Evolutionary conservation across 345 rosid species (phyloP), one percentile per base, ranked within the genome.

Genomic region (Isatis tinctoria): DNA sequence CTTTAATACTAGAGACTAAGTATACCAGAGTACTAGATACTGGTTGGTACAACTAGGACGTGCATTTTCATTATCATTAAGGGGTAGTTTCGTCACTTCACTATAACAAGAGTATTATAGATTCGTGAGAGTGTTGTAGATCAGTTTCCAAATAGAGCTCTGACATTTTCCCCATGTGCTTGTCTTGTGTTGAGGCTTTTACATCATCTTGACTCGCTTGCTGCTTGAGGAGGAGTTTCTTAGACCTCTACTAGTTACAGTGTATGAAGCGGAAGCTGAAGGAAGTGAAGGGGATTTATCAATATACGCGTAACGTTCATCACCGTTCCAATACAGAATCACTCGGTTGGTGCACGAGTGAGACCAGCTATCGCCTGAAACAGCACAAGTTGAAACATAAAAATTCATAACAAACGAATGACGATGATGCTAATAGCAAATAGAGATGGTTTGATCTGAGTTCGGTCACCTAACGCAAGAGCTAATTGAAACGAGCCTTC

Each of bases 281-380:
- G 73, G 81, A 47, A 94, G 97, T 36, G 89, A 87, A 43, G 96
- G 97, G 4, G 99, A 91, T 82, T 94, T 92, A 76, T 91, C 94
- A 2, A 91, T 85, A 53, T 88, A 82, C 4, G 97, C 97, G 48
- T 75, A 81, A 20, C 96, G 83, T 51, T 93, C 92, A 58, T 92
- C 84, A 49, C 88, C 90, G 49, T 90, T 88, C 97, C 99, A 95
- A 76, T 88, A 87, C 60, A 95, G 62, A 80, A 91, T 87, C 44
- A 91, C 64, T 76, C 98, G 82, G 78, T 88, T 89, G 10, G 98
- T 91, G 84, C 93, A 93, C 3, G 87, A 87, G 78, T 91, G 95
- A 36, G 98, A 91, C 98, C 98, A 93, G 83, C 97, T 88, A 76
- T 95, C 98, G 20, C 98, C 97, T 94, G 78, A 66, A 37, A 58